Base-by-base conservation (phyloP, 352 stramenopile species). In the Globisporangium spiculum region DNA sequence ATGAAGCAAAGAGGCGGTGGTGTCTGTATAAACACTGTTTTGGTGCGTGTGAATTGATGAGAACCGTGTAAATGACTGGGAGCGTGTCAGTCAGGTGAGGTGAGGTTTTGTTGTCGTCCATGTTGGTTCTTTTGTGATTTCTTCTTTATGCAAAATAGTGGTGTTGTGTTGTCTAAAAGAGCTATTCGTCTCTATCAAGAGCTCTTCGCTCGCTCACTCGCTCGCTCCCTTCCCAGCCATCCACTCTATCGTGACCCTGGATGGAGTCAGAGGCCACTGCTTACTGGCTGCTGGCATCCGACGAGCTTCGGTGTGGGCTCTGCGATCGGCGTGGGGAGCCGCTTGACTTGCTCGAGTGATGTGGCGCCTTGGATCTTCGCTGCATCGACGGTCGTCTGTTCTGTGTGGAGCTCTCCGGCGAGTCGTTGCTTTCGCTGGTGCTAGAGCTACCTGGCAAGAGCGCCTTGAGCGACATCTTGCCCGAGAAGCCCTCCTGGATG, bases 381-480 rank as follows among this genome's bases (percentile, higher is more conserved):
- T 74, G 67, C 53, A 72, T 66, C 58, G 72, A 74, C 34, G 75
- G 69, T 52, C 80, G 76, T 65, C 73, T 80, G 71, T 65, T 79
- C 10, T 24, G 55, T 50, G 55, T 38, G 10, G 34, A 26, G 58
- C 22, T 26, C 30, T 68, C 62, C 4, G 34, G 14, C 14, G 57
- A 10, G n/a, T 41, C 12, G 34, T n/a, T 54, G 53, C 53, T 65
- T 16, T 59, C 34, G 30, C 10, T 46, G 20, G 38, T 20, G 38
- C 38, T 44, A 46, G 26, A 16, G 2, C 60, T 8, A 30, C 64
- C 65, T 7, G 61, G 36, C 38, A 24, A 52, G 27, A 89, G 58
- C 65, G 80, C 75, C 72, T 92, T 92, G 68, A 74, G 76, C 10
- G 88, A 96, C 83, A 96, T 93, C 68, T 94, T 96, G 65, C 86